Evolutionary conservation across 2,329 filamentous ascomycete genomes (phyloP), one percentile per base, ranked within the genome.

Genomic region (Cercospora zeina): DNA sequence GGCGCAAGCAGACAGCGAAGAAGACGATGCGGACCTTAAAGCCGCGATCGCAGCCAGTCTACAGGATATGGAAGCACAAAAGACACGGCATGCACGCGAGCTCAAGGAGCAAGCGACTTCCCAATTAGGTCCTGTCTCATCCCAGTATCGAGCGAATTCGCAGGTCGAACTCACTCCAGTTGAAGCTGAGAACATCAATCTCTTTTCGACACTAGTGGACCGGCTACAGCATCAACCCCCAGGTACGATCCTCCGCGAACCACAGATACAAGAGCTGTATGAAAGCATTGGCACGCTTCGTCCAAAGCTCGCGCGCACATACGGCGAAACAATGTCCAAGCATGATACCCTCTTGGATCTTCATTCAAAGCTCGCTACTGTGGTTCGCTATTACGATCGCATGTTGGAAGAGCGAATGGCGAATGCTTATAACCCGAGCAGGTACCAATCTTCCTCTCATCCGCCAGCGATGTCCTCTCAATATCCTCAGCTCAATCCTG

Each of bases 281-380:
- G 95, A 97, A 73, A 96, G 93, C 70, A 97, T 99, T 70, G 92
- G 93, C n/a, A 84, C 91, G 14, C 80, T 99, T 65, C 85, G 95
- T 54, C 95, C 95, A 1, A 99, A 99, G 76, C 82, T 99, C 59
- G 95, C 95, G 4, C 86, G 95, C 61, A 97, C 93, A 0, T 97
- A 97, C 73, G 95, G 95, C 59, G 95, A 99, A 79, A 97, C 95
- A 0, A 97, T 99, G 95, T 97, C 95, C 84, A 99, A 99, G 77
- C 95, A 97, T 76, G 93, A 99, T 75, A 95, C 93, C 0, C 82
- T 99, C 9, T 84, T 97, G 24, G 95, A 99, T 75, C 81, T 99
- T 0, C 95, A 99, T 74, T 90, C 92, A 16, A 99, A 99, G 75
- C 81, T 99, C 24, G 95, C 93, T 0, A 97, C 93, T 0, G 95